phyloP scores from a whole-genome alignment of 306 rosid genomes.

The Hippophae rhamnoides region DNA sequence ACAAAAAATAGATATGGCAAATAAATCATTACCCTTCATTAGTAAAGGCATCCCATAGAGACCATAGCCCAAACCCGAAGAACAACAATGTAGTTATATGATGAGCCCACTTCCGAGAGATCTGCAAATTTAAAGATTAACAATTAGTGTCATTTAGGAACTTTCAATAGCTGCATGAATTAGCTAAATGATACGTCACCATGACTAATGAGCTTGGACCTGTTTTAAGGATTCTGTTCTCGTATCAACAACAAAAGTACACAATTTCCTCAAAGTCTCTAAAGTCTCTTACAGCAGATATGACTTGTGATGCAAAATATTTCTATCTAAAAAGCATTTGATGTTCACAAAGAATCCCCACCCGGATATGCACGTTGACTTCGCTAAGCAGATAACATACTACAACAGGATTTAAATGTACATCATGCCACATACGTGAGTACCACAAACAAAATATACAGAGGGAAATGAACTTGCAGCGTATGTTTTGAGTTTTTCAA shows the following conservation, averaged over 20 bases:
- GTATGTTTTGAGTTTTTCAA: slow-evolving; percentile 2
- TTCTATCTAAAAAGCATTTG: too few species aligned
- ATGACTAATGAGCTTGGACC: not conserved
- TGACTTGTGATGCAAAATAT: too few species aligned
- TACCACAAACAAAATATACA: too few species aligned
- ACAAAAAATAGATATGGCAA: slow-evolving; percentile 10
- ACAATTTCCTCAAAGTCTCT: too few species aligned
- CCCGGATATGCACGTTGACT: too few species aligned
- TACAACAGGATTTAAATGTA: too few species aligned
- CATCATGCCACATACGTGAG: too few species aligned
- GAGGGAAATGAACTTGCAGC: not conserved
- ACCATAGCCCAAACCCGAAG: slow-evolving; percentile 83
- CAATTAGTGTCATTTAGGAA: slow-evolving; percentile 1
- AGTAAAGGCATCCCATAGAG: slow-evolving; percentile 75
- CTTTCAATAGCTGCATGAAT: slow-evolving; percentile 4
- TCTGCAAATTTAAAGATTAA: slow-evolving; percentile 37
- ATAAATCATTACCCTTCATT: slow-evolving; percentile 41
- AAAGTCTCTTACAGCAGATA: too few species aligned
- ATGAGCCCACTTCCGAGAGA: slow-evolving; percentile 78
- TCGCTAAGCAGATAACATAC: too few species aligned
- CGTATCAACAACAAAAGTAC: too few species aligned
- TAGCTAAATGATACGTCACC: not conserved
- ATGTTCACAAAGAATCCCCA: too few species aligned
- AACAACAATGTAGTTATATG: slow-evolving; percentile 75
- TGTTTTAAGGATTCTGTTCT: not conserved